phyloP scores from a whole-genome alignment of 2,329 filamentous ascomycete genomes.

The Aspergillus alliaceus region DNA sequence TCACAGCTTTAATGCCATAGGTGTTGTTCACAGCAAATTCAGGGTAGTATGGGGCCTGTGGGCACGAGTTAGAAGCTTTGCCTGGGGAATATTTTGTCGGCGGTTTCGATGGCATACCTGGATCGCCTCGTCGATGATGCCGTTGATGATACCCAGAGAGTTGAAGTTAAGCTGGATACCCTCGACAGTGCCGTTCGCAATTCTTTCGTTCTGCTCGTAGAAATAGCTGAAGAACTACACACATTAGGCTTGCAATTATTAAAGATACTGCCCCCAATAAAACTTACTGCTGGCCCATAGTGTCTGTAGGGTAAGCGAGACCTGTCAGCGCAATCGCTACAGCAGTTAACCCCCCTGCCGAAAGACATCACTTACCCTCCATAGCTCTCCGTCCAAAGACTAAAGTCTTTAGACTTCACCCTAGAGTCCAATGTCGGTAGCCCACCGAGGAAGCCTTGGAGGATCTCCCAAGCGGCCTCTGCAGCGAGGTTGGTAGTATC shows the following conservation, averaged over 20 bases:
- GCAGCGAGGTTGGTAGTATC: constrained; percentile 60
- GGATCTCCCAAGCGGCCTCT: constrained; percentile 54
- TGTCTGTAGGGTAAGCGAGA: constrained; percentile 37
- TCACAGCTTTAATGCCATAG: constrained; percentile 51
- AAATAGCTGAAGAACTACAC: constrained; percentile 57
- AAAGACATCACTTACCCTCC: constrained; percentile 40
- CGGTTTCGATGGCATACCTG: constrained; percentile 32
- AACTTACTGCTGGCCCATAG: constrained; percentile 48
- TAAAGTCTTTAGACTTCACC: constrained; percentile 56
- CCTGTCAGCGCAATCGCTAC: not conserved
- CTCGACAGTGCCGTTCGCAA: constrained; percentile 49
- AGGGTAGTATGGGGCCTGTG: constrained; percentile 46
- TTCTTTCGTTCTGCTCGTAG: constrained; percentile 57
- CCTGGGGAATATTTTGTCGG: not conserved
- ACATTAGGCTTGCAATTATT: constrained; percentile 13
- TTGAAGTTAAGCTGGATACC: constrained; percentile 56
- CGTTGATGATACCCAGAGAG: constrained; percentile 57
- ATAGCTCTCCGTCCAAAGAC: constrained; percentile 60
- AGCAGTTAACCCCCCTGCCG: too few relatives aligned
- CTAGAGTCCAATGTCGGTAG: constrained; percentile 50
- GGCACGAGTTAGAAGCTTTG: not conserved
- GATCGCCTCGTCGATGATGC: constrained; percentile 55
- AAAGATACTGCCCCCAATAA: not conserved
- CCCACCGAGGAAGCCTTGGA: constrained; percentile 55
- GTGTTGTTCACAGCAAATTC: constrained; percentile 57